Base-by-base conservation (phyloP, 257 asterid genomes). In the Solanum piurae region DNA sequence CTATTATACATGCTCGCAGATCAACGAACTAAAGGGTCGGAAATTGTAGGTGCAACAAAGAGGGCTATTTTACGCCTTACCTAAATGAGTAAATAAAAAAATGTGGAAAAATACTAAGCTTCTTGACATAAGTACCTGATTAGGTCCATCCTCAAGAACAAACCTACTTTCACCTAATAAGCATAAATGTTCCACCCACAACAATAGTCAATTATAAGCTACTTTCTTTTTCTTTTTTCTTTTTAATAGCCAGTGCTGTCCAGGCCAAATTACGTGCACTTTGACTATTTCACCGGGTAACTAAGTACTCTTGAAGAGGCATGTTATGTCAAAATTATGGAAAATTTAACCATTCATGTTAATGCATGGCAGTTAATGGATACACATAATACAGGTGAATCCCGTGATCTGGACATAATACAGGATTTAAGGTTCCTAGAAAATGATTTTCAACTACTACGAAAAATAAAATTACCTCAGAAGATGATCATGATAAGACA, bases 401-500 rank as follows among this genome's bases (percentile, higher is more conserved):
- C 23, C 23, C 23, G 3, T 52, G 60, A 52, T 2, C 3, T 5
- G 9, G 60, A 52, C 60, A 52, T 52, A 52, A 52, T 52, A 52
- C 23, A 52, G 5, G 60, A 16, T 52, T 52, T 16, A 16, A 52
- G 23, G 23, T 52, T 52, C 60, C 60, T 52, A 52, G 60, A 52
- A 52, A 52, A 16, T 52, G 60, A 52, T 52, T 52, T 52, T 6
- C 21, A 52, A 16, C 16, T 52, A 52, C 16, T 52, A 52, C 14
- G 0, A 49, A 16, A 52, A 27, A 76, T 23, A 40, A 38, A 38
- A 86, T 83, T 80, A 93, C 94, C 95, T 93, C 86, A 89, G 90
- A 84, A 91, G 42, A 91, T 89, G 92, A 91, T 92, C 91, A n/a
- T 92, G 93, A 89, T 89, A 92, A 83, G 88, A 20, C 90, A 89